Evolutionary conservation across 2,329 filamentous ascomycete genomes (phyloP), one percentile per base, ranked within the genome.

Genomic region (Trichoderma harzianum): DNA sequence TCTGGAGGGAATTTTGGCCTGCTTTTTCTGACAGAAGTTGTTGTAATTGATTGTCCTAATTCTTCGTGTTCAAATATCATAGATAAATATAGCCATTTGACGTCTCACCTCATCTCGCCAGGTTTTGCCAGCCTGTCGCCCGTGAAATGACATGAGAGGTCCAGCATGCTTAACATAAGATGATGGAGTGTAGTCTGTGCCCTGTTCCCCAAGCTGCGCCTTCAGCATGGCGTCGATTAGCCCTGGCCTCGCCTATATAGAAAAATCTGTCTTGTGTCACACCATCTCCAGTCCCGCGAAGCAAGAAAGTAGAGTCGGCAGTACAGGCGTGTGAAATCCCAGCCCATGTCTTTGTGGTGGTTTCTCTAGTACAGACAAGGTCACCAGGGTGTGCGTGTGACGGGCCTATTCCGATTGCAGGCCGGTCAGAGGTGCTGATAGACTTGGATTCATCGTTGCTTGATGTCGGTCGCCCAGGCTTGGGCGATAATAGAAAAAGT

Each of bases 1-100:
- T 18, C 5, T 30, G 26, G 64, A 18, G 55, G 43, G 66, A n/a
- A 57, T 21, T 62, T 68, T 62, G 39, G 39, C 7, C 67, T 53
- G 57, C 18, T 36, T 61, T 53, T 58, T 69, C 57, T 57, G 39
- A 62, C 39, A 30, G 57, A 21, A 2, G 26, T 26, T 16, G 60
- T 47, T 26, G 58, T 64, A 55, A 70, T 70, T 70, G 60, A 64
- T 70, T 32, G 68, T n/a, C 36, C 18, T 39, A 21, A 30, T 47
- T 43, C 4, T 30, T 32, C 39, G 62, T 30, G 21, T 39, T 47
- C 43, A 57, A 57, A 30, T 24, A 64, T 51, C 28, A 39, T 58
- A 70, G 58, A 63, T 39, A 43, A 30, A 34, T 62, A 43, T 34
- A 71, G 61, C 12, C 24, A 71, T 55, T 67, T 62, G 70, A 30